Evolutionary conservation across 306 rosid genomes (phyloP).

Genomic region (Acmispon strigosus): DNA sequence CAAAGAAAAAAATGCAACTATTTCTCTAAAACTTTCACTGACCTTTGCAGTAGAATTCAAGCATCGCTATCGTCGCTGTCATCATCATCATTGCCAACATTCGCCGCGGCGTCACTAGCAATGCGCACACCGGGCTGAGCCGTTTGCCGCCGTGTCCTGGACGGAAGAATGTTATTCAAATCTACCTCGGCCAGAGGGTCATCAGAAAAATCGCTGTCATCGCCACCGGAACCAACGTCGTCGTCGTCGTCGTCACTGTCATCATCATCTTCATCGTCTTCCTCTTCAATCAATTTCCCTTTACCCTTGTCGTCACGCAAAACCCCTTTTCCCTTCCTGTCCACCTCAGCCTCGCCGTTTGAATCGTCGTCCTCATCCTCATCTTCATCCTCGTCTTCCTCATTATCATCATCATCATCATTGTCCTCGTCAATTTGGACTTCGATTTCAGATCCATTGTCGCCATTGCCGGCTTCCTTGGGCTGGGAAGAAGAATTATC

Average conservation of each 20-base stretch:
- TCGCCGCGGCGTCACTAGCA: conserved; percentile 33
- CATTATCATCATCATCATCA: background rate
- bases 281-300: conserved; percentile 69
- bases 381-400: background rate
- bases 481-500: conserved; percentile 21
- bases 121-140: conserved; percentile 55
- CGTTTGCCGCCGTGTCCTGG: conserved; percentile 75
- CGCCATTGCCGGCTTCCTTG: conserved; percentile 9
- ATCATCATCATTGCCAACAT: conserved; percentile 24
- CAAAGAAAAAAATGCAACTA: background rate
- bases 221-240: conserved; percentile 45
- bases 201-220: conserved; percentile 73
- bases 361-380: conserved; percentile 27
- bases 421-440: background rate
- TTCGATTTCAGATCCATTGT: conserved; percentile 3
- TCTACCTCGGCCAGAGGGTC: conserved; percentile 87
- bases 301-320: conserved; percentile 70
- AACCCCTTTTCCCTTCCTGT: conserved; percentile 72
- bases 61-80: conserved; percentile 45
- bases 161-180: conserved; percentile 88
- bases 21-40: conserved; percentile 27
- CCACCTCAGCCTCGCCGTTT: conserved; percentile 33
- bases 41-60: conserved; percentile 35
- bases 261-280: conserved; percentile 18
- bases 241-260: conserved; percentile 5